phyloP scores from a whole-genome alignment of 257 asterid genomes.

The Rhazya stricta region DNA sequence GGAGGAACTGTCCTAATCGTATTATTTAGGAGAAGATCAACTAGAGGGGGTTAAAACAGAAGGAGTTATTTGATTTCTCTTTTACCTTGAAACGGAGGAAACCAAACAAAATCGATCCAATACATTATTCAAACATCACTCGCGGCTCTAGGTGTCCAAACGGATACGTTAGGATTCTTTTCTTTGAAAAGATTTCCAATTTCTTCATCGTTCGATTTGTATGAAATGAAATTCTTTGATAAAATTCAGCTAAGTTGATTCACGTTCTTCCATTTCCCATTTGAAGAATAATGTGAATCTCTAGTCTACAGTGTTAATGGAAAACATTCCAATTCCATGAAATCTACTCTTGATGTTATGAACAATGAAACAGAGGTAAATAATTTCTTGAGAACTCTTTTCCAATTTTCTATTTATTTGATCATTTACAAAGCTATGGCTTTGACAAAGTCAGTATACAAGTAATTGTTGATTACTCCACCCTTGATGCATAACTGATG shows the following conservation, averaged over 20 bases:
- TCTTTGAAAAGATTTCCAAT: no score
- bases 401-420: not conserved
- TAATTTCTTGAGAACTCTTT: not conserved
- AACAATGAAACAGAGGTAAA: not conserved
- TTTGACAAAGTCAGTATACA: constrained; percentile 13
- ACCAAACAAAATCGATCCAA: no score
- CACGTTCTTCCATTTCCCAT: not conserved
- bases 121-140: no score
- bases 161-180: no score
- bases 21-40: no score
- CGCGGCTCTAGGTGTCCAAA: no score
- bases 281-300: not conserved
- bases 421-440: not conserved
- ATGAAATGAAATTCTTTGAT: not conserved
- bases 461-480: constrained; percentile 18
- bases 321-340: not conserved
- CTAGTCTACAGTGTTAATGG: not conserved
- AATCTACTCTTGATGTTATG: not conserved
- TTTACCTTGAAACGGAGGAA: no score
- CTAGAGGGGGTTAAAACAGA: no score
- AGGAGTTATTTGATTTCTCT: no score
- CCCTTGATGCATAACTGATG: constrained; percentile 9
- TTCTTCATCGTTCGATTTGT: no score
- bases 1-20: no score
- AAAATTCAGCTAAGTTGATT: not conserved